phyloP scores from a whole-genome alignment of 495 filamentous ascomycete genomes.

The Hypoxylon fuscum region DNA sequence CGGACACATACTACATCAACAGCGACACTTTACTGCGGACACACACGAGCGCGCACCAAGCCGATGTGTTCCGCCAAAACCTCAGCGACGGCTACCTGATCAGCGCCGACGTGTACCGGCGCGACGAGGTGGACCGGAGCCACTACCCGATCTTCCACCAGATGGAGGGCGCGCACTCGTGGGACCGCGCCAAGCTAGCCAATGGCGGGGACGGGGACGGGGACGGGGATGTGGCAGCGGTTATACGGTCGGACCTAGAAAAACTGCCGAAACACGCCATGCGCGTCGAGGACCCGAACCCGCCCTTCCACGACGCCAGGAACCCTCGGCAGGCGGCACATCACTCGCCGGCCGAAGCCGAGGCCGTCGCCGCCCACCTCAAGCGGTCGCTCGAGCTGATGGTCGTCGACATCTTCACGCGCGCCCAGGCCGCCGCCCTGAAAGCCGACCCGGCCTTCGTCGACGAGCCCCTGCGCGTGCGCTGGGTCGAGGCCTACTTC shows the following conservation, averaged over 20 bases:
- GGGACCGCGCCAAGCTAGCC: conserved; percentile 74
- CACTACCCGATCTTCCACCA: conserved; percentile 99
- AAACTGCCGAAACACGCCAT: conserved; percentile 75
- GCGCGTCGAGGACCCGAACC: conserved; percentile 84
- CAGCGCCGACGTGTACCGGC: conserved; percentile 93
- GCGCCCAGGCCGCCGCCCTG: conserved; percentile 73
- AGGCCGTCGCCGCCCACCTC: conserved; percentile 84
- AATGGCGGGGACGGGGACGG: too few relatives aligned
- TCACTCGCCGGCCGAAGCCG: conserved; percentile 78
- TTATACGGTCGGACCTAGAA: conserved; percentile 71
- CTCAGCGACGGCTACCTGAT: conserved; percentile 84
- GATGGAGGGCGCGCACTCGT: conserved; percentile 94
- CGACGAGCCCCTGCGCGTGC: conserved; percentile 77
- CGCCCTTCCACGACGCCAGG: conserved; percentile 76
- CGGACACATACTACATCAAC: conserved; percentile 97
- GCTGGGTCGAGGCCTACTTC: conserved; percentile 97
- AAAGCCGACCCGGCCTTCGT: conserved; percentile 57
- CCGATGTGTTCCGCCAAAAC: conserved; percentile 80
- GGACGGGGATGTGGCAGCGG: conserved; percentile 69
- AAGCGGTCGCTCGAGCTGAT: conserved; percentile 90
- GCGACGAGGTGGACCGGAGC: conserved; percentile 91
- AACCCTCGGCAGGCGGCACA: conserved; percentile 82
- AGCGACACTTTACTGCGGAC: conserved; percentile 83
- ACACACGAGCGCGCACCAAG: conserved; percentile 93
- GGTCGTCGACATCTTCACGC: conserved; percentile 86